Percentiles rank a stretch among this genome's conserved stretches.
Evolutionary conservation across 148 eudicot genomes (phyloP).

Genomic region (Vaccinium darrowii): DNA sequence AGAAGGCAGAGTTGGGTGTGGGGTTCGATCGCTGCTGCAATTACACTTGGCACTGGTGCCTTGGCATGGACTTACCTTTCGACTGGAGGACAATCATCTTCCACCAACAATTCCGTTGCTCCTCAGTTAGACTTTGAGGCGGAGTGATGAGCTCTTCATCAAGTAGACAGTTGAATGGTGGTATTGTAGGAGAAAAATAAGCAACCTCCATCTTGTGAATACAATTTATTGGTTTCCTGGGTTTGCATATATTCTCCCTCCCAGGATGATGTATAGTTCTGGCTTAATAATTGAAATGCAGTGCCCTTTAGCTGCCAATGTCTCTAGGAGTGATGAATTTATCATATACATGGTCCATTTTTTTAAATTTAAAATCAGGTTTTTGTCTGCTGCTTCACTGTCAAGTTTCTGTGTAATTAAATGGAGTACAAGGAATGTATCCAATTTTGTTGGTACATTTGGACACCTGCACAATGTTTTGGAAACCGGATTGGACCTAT

Average conservation of each 20-base stretch:
- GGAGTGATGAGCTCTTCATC: slow-evolving; percentile 30
- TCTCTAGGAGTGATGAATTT: not conserved
- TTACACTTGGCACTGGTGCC: slow-evolving; percentile 66
- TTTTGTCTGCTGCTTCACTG: not conserved
- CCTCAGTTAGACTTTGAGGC: slow-evolving; percentile 27
- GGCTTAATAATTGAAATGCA: slow-evolving; percentile 25
- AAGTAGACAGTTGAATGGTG: slow-evolving; percentile 25
- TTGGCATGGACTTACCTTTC: slow-evolving; percentile 74
- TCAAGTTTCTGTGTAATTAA: not conserved
- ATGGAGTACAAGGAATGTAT: not conserved
- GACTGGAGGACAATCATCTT: slow-evolving; percentile 53
- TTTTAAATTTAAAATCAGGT: not conserved
- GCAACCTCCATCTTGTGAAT: slow-evolving; percentile 26
- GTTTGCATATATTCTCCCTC: slow-evolving; percentile 27
- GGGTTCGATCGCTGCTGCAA: slow-evolving; percentile 66
- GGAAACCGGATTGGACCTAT: not conserved
- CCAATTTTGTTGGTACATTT: not conserved
- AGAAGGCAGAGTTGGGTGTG: slow-evolving; percentile 78
- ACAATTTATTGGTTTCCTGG: slow-evolving; percentile 20
- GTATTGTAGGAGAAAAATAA: slow-evolving; percentile 23
- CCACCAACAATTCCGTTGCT: slow-evolving; percentile 24
- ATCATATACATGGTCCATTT: not conserved
- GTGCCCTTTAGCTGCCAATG: slow-evolving; percentile 18
- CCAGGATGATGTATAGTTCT: slow-evolving; percentile 23
- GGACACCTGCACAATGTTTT: not conserved